Evolutionary conservation across 1,284 basidiomycete genomes (phyloP).

Genomic region (Cystobasidium pallidum): DNA sequence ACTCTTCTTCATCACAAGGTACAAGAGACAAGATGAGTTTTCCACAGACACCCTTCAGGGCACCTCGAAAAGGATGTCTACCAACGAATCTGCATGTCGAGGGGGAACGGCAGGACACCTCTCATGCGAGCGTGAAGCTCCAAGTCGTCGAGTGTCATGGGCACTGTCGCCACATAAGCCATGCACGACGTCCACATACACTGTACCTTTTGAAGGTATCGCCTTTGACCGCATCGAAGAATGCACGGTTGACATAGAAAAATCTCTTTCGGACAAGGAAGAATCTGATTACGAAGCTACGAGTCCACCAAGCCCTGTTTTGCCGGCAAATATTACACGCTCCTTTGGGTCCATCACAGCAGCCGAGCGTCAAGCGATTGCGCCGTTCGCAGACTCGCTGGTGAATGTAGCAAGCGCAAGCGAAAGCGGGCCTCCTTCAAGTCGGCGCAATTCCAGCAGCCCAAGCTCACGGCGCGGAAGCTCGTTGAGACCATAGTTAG

Average conservation of each 20-base stretch:
- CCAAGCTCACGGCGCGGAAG: background rate
- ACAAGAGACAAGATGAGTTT: constrained; percentile 10
- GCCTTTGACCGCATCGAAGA: constrained; percentile 16
- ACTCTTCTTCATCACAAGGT: constrained; percentile 46
- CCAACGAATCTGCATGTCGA: background rate
- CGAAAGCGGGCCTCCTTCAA: background rate
- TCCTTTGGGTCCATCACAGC: constrained; percentile 6
- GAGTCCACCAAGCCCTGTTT: background rate
- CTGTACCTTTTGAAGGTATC: constrained; percentile 13
- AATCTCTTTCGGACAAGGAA: background rate
- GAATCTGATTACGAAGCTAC: background rate
- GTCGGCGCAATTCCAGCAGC: background rate
- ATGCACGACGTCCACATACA: background rate
- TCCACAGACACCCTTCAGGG: background rate
- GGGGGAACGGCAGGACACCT: background rate
- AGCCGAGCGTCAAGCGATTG: constrained; percentile 3
- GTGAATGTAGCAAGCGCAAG: background rate
- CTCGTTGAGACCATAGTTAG: background rate
- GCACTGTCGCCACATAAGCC: background rate
- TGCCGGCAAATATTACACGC: background rate
- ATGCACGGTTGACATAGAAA: constrained; percentile 27
- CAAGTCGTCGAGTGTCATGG: background rate
- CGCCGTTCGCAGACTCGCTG: background rate
- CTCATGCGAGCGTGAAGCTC: background rate
- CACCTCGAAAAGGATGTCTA: background rate